Evolutionary conservation across 352 stramenopile genomes (phyloP), one percentile per base, ranked within the genome.

Genomic region (Globisporangium uncinulatum): DNA sequence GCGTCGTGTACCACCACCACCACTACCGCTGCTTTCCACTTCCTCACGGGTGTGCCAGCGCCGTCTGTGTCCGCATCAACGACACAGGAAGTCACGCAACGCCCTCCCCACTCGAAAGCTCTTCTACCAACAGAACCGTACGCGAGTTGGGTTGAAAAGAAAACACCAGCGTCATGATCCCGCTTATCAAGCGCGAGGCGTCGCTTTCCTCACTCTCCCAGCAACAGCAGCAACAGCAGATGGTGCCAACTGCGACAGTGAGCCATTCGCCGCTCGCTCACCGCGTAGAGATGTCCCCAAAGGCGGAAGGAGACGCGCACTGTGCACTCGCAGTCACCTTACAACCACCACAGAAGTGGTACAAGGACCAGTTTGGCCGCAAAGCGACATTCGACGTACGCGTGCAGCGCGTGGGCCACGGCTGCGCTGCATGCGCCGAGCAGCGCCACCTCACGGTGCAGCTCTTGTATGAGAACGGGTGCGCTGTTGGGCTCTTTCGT

Each of bases 361-460:
- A 89, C 66, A 91, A 91, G 59, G 81, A 91, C 61, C 81, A 91
- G 67, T 86, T 78, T 49, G 81, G 81, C 1, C 78, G 81, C 43
- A 89, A 87, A 56, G 82, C 77, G 20, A 92, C 79, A 37, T 92
- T 89, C 54, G 65, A 82, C 10, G 19, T 92, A 6, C 57, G 52
- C 4, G 68, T 92, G 43, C 61, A 67, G 21, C 63, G 77, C 10
- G 52, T 69, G 0, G 24, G 56, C 5, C 36, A 34, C 11, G 57
- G 65, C 42, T 92, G 82, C 48, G 52, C 31, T 0, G 61, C 73
- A 19, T 92, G 82, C 37, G 58, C 56, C 2, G 71, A 81, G 15
- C 78, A 86, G 56, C 65, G 75, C 32, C 69, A 86, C 53, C 59
- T 89, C 34, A 57, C 69, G 3, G 79, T 89, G 48, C 69, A 86